Percentiles rank a stretch among this genome's conserved stretches.
Evolutionary conservation across 2,329 filamentous ascomycete genomes (phyloP).

Genomic region (Chaetomium strumarium): DNA sequence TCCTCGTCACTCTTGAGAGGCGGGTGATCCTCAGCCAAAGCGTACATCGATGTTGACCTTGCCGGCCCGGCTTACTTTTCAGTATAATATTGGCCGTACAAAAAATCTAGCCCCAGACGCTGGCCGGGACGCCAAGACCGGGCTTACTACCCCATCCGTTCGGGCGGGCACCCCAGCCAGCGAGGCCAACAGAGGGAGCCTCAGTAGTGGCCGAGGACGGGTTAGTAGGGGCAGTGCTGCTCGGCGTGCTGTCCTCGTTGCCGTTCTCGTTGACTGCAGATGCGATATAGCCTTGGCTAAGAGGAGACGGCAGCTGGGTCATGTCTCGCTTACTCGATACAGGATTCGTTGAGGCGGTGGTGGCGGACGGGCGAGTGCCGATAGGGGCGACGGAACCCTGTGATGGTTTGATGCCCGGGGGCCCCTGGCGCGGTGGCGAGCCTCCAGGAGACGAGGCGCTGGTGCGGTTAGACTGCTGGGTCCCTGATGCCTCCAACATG

Average conservation of each 20-base stretch:
- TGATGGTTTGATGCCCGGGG: constrained; percentile 49
- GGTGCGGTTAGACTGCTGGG: constrained; percentile 67
- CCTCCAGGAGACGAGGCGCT: constrained; percentile 81
- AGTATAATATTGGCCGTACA: too few species aligned
- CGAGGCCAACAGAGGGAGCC: constrained; percentile 33
- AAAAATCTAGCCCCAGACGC: constrained; percentile 79
- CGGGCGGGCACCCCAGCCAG: constrained; percentile 73
- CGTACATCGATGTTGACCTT: too few species aligned
- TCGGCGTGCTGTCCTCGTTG: constrained; percentile 38
- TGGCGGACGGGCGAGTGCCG: constrained; percentile 70
- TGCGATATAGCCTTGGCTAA: constrained; percentile 65
- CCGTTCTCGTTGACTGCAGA: constrained; percentile 46
- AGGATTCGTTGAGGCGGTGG: constrained; percentile 49
- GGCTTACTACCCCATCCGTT: constrained; percentile 82
- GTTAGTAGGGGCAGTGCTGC: constrained; percentile 34
- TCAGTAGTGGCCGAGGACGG: constrained; percentile 43
- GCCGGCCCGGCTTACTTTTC: too few species aligned
- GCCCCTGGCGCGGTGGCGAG: constrained; percentile 67
- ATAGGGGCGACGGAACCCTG: constrained; percentile 78
- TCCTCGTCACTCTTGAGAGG: too few species aligned
- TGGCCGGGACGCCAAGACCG: constrained; percentile 78
- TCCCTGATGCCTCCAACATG: constrained; percentile 51
- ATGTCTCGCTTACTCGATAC: constrained; percentile 74
- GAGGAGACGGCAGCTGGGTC: constrained; percentile 84
- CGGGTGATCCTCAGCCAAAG: too few species aligned